Evolutionary conservation across 2,329 filamentous ascomycete species (phyloP).

Genomic region (Fusarium buharicum): DNA sequence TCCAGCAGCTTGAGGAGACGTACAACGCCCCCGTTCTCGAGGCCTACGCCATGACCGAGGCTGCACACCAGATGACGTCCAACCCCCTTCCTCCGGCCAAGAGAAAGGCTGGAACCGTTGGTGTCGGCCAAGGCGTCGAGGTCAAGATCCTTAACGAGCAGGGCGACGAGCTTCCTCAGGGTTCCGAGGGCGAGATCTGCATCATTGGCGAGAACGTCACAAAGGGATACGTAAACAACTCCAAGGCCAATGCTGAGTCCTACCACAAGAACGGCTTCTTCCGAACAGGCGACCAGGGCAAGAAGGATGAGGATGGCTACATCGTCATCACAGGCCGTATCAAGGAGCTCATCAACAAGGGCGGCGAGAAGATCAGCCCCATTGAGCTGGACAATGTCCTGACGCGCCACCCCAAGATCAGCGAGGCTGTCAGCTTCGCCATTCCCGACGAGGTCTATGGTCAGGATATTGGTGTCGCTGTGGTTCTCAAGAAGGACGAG

Average conservation of each 20-base stretch:
- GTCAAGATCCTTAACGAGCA: conserved; percentile 78
- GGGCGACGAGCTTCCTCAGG: conserved; percentile 74
- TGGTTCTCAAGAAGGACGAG: conserved; percentile 76
- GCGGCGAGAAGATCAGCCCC: conserved; percentile 88
- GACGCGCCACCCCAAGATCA: conserved; percentile 75
- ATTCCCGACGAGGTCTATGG: conserved; percentile 85
- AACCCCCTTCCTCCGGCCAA: conserved; percentile 76
- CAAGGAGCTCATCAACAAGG: conserved; percentile 93
- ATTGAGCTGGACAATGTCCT: conserved; percentile 89
- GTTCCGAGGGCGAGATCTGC: conserved; percentile 82
- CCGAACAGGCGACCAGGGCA: conserved; percentile 87
- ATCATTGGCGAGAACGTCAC: conserved; percentile 86
- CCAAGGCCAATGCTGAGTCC: conserved; percentile 76
- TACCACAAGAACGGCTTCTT: conserved; percentile 84
- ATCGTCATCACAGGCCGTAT: conserved; percentile 89
- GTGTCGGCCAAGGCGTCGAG: conserved; percentile 84
- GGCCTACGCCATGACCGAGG: conserved; percentile 94
- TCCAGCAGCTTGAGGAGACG: conserved; percentile 79
- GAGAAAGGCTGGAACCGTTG: conserved; percentile 84
- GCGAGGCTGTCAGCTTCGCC: conserved; percentile 85
- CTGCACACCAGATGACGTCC: conserved; percentile 85
- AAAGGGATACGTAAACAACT: conserved; percentile 86
- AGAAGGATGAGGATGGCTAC: conserved; percentile 82
- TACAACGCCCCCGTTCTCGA: conserved; percentile 85
- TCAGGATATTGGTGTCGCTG: conserved; percentile 80